Conservation (phyloP, 2,329 filamentous ascomycete genomes). For the Nigrospora sphaerica region DNA sequence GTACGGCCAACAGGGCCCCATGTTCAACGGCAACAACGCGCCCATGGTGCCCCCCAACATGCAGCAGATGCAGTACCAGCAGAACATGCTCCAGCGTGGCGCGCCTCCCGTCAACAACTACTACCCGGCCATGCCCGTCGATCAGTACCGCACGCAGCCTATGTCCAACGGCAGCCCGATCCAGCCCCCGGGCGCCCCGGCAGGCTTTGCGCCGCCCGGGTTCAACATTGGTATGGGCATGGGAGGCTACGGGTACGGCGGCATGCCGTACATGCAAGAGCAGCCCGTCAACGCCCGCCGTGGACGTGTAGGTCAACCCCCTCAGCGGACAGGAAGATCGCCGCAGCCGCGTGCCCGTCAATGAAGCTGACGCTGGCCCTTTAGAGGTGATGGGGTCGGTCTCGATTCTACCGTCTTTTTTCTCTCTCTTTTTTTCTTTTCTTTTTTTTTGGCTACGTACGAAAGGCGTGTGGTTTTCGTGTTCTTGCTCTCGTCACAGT, state of each 20-base stretch:
- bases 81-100: conserved; percentile 47
- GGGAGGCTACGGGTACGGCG: conserved; percentile 31
- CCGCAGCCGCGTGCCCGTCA: conserved; percentile 13
- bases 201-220: conserved; percentile 23
- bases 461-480: not conserved
- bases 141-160: conserved; percentile 48
- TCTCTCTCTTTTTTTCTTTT: not conserved
- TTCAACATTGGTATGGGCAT: conserved; percentile 22
- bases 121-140: conserved; percentile 47
- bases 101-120: conserved; percentile 49
- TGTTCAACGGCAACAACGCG: conserved; percentile 41
- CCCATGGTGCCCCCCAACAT: conserved; percentile 38
- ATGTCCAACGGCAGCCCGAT: conserved; percentile 45
- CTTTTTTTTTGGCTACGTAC: not conserved
- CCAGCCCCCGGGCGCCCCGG: conserved; percentile 31
- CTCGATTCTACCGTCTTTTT: not conserved
- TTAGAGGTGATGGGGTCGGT: not conserved
- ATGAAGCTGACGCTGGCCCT: not conserved
- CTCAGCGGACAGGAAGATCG: conserved; percentile 22
- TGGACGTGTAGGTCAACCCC: conserved; percentile 47
- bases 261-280: conserved; percentile 45
- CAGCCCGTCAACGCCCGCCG: conserved; percentile 49
- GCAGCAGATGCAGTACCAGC: conserved; percentile 53
- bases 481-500: too few relatives aligned
- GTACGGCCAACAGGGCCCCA: conserved; percentile 42